phyloP scores from a whole-genome alignment of 2,329 filamentous ascomycete genomes.

The Fusarium sororula region DNA sequence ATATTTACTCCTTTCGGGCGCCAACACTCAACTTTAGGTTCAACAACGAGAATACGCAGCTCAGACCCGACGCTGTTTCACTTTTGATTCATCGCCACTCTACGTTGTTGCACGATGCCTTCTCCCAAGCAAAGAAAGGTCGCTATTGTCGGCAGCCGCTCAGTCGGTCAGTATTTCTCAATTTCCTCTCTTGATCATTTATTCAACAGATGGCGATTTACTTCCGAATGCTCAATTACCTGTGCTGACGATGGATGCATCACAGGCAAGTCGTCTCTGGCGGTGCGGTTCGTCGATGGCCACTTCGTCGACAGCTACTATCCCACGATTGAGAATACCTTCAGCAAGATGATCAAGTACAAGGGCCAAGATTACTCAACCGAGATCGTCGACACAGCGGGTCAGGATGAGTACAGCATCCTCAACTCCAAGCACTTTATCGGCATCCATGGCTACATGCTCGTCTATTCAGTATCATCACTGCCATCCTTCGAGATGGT shows the following conservation, averaged over 20 bases:
- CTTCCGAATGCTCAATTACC: neutral
- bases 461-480: constrained; percentile 97
- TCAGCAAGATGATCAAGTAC: constrained; percentile 92
- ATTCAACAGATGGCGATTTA: neutral
- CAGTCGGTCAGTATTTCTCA: constrained; percentile 66
- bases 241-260: constrained; percentile 10
- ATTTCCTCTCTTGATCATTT: neutral
- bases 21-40: constrained; percentile 1
- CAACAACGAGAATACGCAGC: constrained; percentile 4
- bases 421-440: constrained; percentile 99
- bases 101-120: constrained; percentile 36
- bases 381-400: constrained; percentile 98
- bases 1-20: neutral
- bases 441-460: constrained; percentile 97
- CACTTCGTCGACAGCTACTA: constrained; percentile 99
- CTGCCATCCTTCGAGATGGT: constrained; percentile 98
- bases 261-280: constrained; percentile 94
- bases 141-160: constrained; percentile 93
- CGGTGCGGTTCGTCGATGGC: constrained; percentile 95
- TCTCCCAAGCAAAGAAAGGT: constrained; percentile 90
- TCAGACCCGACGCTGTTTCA: constrained; percentile 17
- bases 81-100: constrained; percentile 16
- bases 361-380: constrained; percentile 94
- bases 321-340: constrained; percentile 98
- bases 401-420: constrained; percentile 99